Evolutionary conservation across 148 eudicot genomes (phyloP).

Genomic region (Fallopia convolvulus): DNA sequence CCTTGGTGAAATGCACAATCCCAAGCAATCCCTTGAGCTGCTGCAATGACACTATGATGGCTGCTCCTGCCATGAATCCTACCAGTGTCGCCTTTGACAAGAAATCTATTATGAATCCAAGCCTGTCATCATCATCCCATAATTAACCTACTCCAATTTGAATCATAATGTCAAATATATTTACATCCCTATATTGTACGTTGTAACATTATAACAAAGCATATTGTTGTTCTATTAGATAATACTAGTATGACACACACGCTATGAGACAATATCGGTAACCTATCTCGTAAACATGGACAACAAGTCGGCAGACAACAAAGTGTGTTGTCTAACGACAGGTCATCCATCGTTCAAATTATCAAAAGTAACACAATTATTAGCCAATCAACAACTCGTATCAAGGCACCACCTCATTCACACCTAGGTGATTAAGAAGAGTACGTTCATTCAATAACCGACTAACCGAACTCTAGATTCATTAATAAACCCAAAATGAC

Average conservation of each 20-base stretch:
- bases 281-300: no score
- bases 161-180: no score
- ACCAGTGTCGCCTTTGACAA: constrained; percentile 85
- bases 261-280: no score
- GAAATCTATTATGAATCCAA: constrained; percentile 92
- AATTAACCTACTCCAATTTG: neutral
- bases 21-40: constrained; percentile 93
- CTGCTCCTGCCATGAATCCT: constrained; percentile 98
- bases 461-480: neutral
- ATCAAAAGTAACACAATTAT: neutral
- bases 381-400: neutral
- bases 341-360: neutral
- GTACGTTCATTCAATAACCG: neutral
- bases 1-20: constrained; percentile 71
- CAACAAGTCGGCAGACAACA: no score
- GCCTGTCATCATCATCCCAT: constrained; percentile 33
- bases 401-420: no score
- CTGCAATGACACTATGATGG: constrained; percentile 79
- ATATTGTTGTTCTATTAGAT: no score
- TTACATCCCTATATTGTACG: no score
- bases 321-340: no score
- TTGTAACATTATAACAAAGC: no score
- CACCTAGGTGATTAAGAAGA: neutral
- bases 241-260: no score
- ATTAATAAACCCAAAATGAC: neutral